Evolutionary conservation across 1,284 basidiomycete genomes (phyloP).

Genomic region (Mycena sp.): DNA sequence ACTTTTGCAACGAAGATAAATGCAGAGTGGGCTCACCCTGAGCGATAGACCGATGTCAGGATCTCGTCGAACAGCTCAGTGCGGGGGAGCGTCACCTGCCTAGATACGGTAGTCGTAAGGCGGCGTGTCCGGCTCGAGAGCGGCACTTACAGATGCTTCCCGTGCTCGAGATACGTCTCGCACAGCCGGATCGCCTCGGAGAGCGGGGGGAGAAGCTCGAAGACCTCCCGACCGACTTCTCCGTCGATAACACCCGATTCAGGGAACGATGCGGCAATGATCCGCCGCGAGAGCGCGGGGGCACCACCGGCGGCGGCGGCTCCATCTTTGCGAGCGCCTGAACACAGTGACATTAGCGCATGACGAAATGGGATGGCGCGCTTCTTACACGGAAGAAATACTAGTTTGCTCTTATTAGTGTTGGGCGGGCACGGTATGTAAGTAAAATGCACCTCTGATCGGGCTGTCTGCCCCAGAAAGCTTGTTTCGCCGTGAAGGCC

Average conservation of each 20-base stretch:
- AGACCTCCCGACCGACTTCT: slow-evolving; percentile 50
- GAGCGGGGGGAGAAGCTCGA: slow-evolving; percentile 55
- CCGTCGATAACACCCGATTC: slow-evolving; percentile 46
- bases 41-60: slow-evolving; percentile 54
- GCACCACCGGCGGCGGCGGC: slow-evolving; percentile 26
- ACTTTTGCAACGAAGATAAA: background rate
- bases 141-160: slow-evolving; percentile 56
- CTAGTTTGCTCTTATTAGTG: slow-evolving; percentile 40
- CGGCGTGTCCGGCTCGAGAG: background rate
- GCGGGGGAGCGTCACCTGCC: slow-evolving; percentile 39
- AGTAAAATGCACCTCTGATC: slow-evolving; percentile 61
- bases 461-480: slow-evolving; percentile 70
- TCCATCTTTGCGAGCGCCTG: slow-evolving; percentile 35
- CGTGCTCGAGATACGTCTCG: slow-evolving; percentile 64
- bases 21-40: slow-evolving; percentile 45
- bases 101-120: background rate
- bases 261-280: slow-evolving; percentile 41
- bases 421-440: background rate
- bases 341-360: background rate
- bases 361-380: slow-evolving; percentile 21
- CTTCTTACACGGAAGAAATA: slow-evolving; percentile 58
- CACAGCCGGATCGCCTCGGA: slow-evolving; percentile 63
- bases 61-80: slow-evolving; percentile 62
- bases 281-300: slow-evolving; percentile 46
- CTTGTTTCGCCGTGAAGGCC: slow-evolving; percentile 61